Conservation (phyloP, 148 eudicot genomes). For the Agrostemma githago region DNA sequence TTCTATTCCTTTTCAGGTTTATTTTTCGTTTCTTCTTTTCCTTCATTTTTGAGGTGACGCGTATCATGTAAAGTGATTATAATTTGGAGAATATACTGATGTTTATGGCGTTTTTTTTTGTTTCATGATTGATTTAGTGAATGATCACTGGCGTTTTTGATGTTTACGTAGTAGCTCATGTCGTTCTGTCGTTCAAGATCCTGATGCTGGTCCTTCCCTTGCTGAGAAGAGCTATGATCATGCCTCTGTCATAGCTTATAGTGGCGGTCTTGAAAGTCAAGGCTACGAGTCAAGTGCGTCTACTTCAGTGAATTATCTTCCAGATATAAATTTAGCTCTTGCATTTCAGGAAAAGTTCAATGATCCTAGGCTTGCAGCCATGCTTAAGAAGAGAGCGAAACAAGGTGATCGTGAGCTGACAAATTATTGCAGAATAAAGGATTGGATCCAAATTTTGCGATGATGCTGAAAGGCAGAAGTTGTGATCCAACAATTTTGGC, state of each 20-base stretch:
- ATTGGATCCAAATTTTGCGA: constrained; percentile 94
- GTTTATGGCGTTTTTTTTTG: too few relatives aligned
- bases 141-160: too few relatives aligned
- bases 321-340: constrained; percentile 76
- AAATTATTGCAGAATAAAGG: constrained; percentile 90
- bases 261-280: constrained; percentile 92
- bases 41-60: too few relatives aligned
- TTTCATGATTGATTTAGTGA: too few relatives aligned
- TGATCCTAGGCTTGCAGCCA: constrained; percentile 78
- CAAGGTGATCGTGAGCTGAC: constrained; percentile 77
- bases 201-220: constrained; percentile 68
- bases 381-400: constrained; percentile 63
- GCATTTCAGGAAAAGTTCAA: constrained; percentile 84
- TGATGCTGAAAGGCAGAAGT: constrained; percentile 95
- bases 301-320: constrained; percentile 63
- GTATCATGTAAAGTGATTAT: too few relatives aligned
- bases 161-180: constrained; percentile 86
- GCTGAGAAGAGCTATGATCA: constrained; percentile 58
- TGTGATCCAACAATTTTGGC: constrained; percentile 94
- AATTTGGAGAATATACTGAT: too few relatives aligned
- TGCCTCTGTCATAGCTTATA: constrained; percentile 55
- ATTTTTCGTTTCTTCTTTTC: too few relatives aligned
- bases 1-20: too few relatives aligned
- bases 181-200: constrained; percentile 80
- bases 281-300: constrained; percentile 84